Percentiles rank a stretch among this genome's conserved stretches.
These are phyloP conservation scores for Penstemon davidsonii DNA, from an alignment of 257 asterid species.

Conservation along the genomic window DNA sequence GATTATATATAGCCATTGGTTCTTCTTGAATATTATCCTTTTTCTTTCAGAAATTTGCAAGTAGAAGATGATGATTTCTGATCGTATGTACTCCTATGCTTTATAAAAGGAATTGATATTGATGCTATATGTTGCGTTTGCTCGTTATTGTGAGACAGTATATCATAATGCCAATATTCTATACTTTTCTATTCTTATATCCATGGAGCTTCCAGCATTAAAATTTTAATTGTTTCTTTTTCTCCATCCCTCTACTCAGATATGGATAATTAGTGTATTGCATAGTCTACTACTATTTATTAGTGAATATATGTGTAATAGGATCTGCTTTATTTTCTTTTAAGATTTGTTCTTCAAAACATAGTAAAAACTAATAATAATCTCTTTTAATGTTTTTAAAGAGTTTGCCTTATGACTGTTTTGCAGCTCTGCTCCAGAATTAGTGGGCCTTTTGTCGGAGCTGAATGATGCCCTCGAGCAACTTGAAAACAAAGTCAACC, in stretches of 20 bases:
- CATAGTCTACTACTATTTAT: constrained; percentile 11
- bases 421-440: constrained; percentile 90
- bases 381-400: constrained; percentile 1
- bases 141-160: neutral
- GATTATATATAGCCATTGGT: too few relatives aligned
- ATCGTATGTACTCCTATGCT: too few relatives aligned
- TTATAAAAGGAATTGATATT: neutral
- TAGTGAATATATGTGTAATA: constrained; percentile 17
- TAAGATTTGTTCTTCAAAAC: constrained; percentile 12
- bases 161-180: neutral
- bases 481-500: constrained; percentile 82
- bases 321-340: constrained; percentile 14
- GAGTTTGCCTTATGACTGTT: constrained; percentile 28
- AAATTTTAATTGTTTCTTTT: neutral
- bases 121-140: constrained; percentile 5
- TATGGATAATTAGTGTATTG: constrained; percentile 6
- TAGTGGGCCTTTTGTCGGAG: constrained; percentile 84
- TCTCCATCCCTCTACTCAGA: neutral
- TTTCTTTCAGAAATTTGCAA: too few relatives aligned
- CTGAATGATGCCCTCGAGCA: constrained; percentile 69
- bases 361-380: too few relatives aligned
- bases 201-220: neutral
- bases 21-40: too few relatives aligned
- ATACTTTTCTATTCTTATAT: neutral
- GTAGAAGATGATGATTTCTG: too few relatives aligned